These are phyloP conservation scores for Multifurca ochricompacta DNA, from an alignment of 768 basidiomycete species.

Conservation along the genomic window DNA sequence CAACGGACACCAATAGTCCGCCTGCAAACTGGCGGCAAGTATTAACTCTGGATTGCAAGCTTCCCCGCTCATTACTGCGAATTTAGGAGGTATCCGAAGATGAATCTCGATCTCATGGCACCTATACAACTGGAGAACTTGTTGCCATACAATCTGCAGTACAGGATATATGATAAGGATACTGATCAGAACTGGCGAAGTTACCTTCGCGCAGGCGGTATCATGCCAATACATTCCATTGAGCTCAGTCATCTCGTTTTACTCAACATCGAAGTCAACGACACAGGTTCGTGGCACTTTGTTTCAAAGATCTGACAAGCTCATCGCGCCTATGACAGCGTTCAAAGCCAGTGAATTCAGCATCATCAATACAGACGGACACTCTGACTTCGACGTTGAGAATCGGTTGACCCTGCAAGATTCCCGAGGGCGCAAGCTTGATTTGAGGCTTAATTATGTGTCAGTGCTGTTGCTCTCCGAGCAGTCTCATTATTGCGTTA, in stretches of 20 bases:
- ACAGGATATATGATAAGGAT: slow-evolving; percentile 95
- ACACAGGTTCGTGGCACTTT: slow-evolving; percentile 58
- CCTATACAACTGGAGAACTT: slow-evolving; percentile 95
- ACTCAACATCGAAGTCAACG: slow-evolving; percentile 84
- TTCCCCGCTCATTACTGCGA: neutral
- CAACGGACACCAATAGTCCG: slow-evolving; percentile 55
- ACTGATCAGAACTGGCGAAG: slow-evolving; percentile 91
- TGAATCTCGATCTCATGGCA: slow-evolving; percentile 80
- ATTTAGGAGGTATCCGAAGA: slow-evolving; percentile 72
- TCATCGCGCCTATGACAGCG: slow-evolving; percentile 35
- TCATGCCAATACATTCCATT: slow-evolving; percentile 95
- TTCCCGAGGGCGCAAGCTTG: slow-evolving; percentile 62
- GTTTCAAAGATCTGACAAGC: neutral
- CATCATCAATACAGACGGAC: slow-evolving; percentile 91
- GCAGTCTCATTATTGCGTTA: neutral
- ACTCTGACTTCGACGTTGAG: slow-evolving; percentile 84
- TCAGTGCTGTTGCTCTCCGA: slow-evolving; percentile 33
- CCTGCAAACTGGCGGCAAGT: slow-evolving; percentile 15
- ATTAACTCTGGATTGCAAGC: neutral
- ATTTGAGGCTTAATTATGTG: slow-evolving; percentile 86
- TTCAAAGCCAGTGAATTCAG: slow-evolving; percentile 94
- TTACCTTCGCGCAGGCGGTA: slow-evolving; percentile 85
- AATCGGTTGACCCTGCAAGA: slow-evolving; percentile 66
- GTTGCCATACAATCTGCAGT: slow-evolving; percentile 88
- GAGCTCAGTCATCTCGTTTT: slow-evolving; percentile 86